Evolutionary conservation across 1,284 basidiomycete species (phyloP).

Genomic region (Tylopilus microsporus): DNA sequence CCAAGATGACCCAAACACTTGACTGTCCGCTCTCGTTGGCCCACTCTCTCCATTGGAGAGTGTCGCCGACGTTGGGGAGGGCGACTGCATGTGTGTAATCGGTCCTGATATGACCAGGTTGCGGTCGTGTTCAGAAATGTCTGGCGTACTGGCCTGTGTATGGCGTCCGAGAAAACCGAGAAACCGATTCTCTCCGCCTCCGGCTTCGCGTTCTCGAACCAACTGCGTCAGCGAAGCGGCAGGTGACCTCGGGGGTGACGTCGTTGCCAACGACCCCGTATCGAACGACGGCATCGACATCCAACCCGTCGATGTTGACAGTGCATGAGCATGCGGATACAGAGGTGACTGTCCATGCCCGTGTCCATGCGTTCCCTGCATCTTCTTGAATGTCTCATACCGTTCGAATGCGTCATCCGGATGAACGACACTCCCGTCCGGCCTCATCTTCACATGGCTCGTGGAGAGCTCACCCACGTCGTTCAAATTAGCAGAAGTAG

Average conservation of each 20-base stretch:
- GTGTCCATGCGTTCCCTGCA: constrained; percentile 31
- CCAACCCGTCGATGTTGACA: constrained; percentile 32
- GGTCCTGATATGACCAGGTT: constrained; percentile 56
- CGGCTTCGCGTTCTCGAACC: constrained; percentile 10
- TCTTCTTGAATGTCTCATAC: constrained; percentile 74
- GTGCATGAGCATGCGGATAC: constrained; percentile 14
- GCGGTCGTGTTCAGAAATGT: constrained; percentile 36
- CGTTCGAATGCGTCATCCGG: constrained; percentile 24
- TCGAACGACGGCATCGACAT: constrained; percentile 45
- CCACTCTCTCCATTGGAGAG: constrained; percentile 18
- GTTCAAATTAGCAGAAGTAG: not conserved
- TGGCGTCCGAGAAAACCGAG: constrained; percentile 56
- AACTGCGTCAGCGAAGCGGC: constrained; percentile 26
- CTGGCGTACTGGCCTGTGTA: constrained; percentile 26
- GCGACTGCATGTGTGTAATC: constrained; percentile 38
- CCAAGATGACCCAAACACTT: constrained; percentile 80
- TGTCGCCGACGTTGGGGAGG: not conserved
- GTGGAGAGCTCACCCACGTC: not conserved
- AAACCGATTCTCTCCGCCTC: constrained; percentile 33
- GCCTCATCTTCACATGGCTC: constrained; percentile 5
- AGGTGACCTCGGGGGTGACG: constrained; percentile 36
- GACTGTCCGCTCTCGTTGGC: constrained; percentile 40
- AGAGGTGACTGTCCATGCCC: constrained; percentile 16
- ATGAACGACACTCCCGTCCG: constrained; percentile 7
- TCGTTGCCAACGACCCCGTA: constrained; percentile 36